Base-by-base conservation (phyloP, 805 yeast species). In the Wickerhamomyces sydowiorum region DNA sequence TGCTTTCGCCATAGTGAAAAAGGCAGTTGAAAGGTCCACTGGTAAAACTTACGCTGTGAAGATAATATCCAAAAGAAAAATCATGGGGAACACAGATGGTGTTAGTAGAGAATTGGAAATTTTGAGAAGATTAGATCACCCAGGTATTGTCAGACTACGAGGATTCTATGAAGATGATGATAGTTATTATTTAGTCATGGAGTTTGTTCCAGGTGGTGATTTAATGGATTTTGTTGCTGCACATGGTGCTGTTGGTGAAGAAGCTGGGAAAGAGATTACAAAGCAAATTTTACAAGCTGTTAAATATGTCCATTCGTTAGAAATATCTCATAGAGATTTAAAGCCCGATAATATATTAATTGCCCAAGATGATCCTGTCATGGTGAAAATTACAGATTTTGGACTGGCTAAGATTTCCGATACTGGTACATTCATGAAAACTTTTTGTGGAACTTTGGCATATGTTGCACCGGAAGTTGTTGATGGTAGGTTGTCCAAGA, bases 381-480 rank as follows among this genome's bases (percentile, higher is more conserved):
- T 79, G 15, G 82, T 93, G n/a, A 93, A 93, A 58, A 86, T 93
- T 31, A 86, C 97, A 3, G 99, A 93, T 65, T 93, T 93, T 65
- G 99, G 99, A 0, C 69, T 93, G 36, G 99, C 99, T 0, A 93
- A 93, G 62, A 80, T 88, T 22, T 80, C 89, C 48, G 93, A 84
- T 44, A 80, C 80, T 40, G 84, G 89, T 9, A 79, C 96, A 2
- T 80, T 85, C 48, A 82, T 93, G 85, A 90, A 88, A 60, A 91
- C 99, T 0, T 93, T 93, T 54, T 93, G 99, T 65, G 99, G 99
- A 1, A 93, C 99, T 0, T 62, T 93, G 48, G 97, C 98, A 2
- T 93, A 93, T 56, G 84, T 93, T 38, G 99, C 99, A 0, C 99
- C 99, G 0, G 99, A 93, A 60, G 88, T 93, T 7, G 65, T 80